A percentile compares a stretch with the other conserved stretches of the same genome.
Evolutionary conservation across 148 eudicot genomes (phyloP).

Genomic region (Persicaria tinctoria): DNA sequence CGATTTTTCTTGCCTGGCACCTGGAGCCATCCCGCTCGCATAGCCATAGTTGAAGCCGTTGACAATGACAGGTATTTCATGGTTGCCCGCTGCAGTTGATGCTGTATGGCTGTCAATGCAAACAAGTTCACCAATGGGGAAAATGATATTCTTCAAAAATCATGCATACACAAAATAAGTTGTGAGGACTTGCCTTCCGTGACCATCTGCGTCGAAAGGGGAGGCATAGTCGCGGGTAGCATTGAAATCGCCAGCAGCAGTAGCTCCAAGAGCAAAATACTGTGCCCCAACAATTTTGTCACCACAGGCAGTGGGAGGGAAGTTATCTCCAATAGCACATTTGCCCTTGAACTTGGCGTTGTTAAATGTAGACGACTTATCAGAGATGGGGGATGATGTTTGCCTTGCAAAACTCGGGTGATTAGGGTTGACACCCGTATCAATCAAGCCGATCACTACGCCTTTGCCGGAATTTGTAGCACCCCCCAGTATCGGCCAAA

Average conservation of each 20-base stretch:
- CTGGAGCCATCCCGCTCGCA: slow-evolving; percentile 80
- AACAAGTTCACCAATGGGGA: neutral
- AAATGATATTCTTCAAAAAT: neutral
- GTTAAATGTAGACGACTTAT: slow-evolving; percentile 8
- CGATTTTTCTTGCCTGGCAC: slow-evolving; percentile 40
- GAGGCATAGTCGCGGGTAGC: slow-evolving; percentile 58
- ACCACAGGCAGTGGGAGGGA: slow-evolving; percentile 47
- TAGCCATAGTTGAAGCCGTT: slow-evolving; percentile 57
- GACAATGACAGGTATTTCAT: slow-evolving; percentile 38
- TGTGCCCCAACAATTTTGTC: slow-evolving; percentile 72
- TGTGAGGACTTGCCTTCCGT: slow-evolving; percentile 54
- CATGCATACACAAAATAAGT: neutral
- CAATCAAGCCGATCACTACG: slow-evolving; percentile 56
- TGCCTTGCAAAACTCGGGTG: slow-evolving; percentile 50
- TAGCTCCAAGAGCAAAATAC: slow-evolving; percentile 58
- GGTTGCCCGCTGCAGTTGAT: slow-evolving; percentile 60
- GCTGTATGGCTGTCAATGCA: slow-evolving; percentile 49
- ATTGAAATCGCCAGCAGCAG: slow-evolving; percentile 57
- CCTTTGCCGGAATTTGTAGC: slow-evolving; percentile 45
- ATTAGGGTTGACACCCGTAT: slow-evolving; percentile 60
- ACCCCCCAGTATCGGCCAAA: slow-evolving; percentile 56
- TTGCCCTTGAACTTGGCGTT: slow-evolving; percentile 41
- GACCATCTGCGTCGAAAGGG: slow-evolving; percentile 73
- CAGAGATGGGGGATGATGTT: slow-evolving; percentile 16
- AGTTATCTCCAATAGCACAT: slow-evolving; percentile 42